phyloP scores from a whole-genome alignment of 2,329 filamentous ascomycete genomes.

The Sporothrix variecibatus region DNA sequence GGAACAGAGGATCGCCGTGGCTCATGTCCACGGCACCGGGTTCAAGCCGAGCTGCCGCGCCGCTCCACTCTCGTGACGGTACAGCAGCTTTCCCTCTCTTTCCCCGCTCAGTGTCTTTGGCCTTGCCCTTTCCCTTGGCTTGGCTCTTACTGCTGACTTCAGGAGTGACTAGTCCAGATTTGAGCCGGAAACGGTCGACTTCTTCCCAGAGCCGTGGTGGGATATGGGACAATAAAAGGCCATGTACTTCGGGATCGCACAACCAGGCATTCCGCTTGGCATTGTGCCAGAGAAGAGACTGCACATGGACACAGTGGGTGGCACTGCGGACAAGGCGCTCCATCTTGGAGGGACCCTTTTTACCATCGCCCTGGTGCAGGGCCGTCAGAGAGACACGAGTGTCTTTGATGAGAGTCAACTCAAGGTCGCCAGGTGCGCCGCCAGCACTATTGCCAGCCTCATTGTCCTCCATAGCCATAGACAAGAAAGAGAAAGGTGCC shows the following conservation, averaged over 20 bases:
- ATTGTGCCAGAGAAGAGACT: slow-evolving; percentile 87
- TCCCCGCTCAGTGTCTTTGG: slow-evolving; percentile 31
- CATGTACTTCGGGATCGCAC: slow-evolving; percentile 74
- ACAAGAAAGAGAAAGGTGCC: slow-evolving; percentile 37
- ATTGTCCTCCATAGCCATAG: slow-evolving; percentile 33
- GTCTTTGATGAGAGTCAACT: slow-evolving; percentile 68
- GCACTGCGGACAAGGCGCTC: slow-evolving; percentile 75
- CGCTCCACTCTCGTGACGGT: slow-evolving; percentile 64
- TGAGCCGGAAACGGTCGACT: slow-evolving; percentile 70
- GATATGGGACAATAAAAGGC: slow-evolving; percentile 73
- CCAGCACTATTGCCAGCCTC: slow-evolving; percentile 38
- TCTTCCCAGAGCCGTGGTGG: slow-evolving; percentile 69
- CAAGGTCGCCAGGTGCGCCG: slow-evolving; percentile 65
- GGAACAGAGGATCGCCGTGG: slow-evolving; percentile 76
- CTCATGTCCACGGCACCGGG: slow-evolving; percentile 74
- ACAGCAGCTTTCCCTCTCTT: slow-evolving; percentile 38
- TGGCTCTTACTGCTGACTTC: slow-evolving; percentile 8
- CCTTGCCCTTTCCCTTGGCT: neutral
- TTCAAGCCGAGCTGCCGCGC: slow-evolving; percentile 68
- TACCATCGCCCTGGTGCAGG: slow-evolving; percentile 58
- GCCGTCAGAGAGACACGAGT: slow-evolving; percentile 60
- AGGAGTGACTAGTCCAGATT: slow-evolving; percentile 60
- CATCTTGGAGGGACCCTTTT: slow-evolving; percentile 83
- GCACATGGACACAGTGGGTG: slow-evolving; percentile 87
- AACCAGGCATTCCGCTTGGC: slow-evolving; percentile 81